Evolutionary conservation across 257 asterid species (phyloP).

Genomic region (Fraxinus excelsior): DNA sequence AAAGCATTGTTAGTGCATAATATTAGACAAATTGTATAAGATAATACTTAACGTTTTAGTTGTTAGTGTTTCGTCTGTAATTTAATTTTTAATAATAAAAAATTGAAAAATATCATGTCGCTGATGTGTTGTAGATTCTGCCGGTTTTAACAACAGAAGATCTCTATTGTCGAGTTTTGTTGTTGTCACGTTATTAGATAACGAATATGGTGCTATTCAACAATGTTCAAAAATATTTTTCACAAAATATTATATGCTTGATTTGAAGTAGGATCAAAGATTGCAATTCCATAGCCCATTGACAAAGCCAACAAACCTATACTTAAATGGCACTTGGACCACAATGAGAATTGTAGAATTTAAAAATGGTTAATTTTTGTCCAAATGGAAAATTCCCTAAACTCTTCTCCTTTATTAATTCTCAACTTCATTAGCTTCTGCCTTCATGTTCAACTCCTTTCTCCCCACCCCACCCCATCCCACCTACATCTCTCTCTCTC

Average conservation of each 20-base stretch:
- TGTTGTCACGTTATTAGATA: no score
- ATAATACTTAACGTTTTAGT: no score
- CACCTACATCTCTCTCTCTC: neutral
- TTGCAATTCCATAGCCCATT: conserved; percentile 30
- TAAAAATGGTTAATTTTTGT: conserved; percentile 19
- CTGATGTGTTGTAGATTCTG: neutral
- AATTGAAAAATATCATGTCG: no score
- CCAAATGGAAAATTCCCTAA: conserved; percentile 29
- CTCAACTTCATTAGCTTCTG: conserved; percentile 3
- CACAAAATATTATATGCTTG: conserved; percentile 17
- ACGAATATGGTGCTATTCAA: no score
- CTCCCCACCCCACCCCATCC: neutral
- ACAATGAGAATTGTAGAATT: conserved; percentile 17
- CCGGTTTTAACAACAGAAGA: neutral
- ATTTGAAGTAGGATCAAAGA: conserved; percentile 33
- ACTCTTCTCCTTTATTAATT: conserved; percentile 29
- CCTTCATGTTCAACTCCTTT: conserved; percentile 20
- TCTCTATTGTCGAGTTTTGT: no score
- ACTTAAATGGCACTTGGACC: conserved; percentile 24
- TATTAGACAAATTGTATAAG: neutral
- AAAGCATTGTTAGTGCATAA: neutral
- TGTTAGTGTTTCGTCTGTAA: no score
- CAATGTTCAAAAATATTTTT: neutral
- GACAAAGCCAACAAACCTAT: conserved; percentile 32
- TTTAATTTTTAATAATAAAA: no score